These are phyloP conservation scores for Rhodotorula sp. DNA, from an alignment of 1,284 basidiomycete genomes.

Conservation along the genomic window DNA sequence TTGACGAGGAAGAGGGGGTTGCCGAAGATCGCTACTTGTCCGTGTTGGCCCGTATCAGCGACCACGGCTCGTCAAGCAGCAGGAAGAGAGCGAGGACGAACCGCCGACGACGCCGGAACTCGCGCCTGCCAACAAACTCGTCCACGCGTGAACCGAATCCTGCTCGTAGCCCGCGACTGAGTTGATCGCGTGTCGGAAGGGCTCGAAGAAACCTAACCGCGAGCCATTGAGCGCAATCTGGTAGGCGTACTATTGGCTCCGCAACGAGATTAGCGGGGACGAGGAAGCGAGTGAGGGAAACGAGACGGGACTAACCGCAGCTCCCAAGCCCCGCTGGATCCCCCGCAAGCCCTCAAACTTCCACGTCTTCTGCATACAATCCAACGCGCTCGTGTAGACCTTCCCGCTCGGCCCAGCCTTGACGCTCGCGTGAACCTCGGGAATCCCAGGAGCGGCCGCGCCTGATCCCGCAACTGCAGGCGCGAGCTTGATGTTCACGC, in stretches of 20 bases:
- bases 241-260: slow-evolving; percentile 69
- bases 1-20: slow-evolving; percentile 96
- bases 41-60: background rate
- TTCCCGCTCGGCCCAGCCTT: slow-evolving; percentile 48
- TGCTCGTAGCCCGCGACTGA: slow-evolving; percentile 67
- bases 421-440: slow-evolving; percentile 3
- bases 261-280: background rate
- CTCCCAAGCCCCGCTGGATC: slow-evolving; percentile 82
- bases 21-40: slow-evolving; percentile 70
- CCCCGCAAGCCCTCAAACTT: slow-evolving; percentile 83
- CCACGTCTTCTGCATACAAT: slow-evolving; percentile 87
- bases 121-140: slow-evolving; percentile 71
- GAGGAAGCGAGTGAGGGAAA: background rate
- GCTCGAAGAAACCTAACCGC: slow-evolving; percentile 93
- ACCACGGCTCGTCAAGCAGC: background rate
- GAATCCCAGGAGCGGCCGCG: background rate
- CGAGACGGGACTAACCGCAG: slow-evolving; percentile 67
- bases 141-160: slow-evolving; percentile 60
- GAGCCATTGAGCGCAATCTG: slow-evolving; percentile 95
- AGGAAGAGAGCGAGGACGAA: slow-evolving; percentile 48
- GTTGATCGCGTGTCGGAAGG: slow-evolving; percentile 75
- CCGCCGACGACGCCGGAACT: slow-evolving; percentile 86
- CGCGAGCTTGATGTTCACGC: slow-evolving; percentile 48
- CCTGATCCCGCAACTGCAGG: slow-evolving; percentile 1
- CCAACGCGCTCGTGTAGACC: slow-evolving; percentile 84